Conservation (phyloP, 2,329 filamentous ascomycete species). For the Leptodontidium sp. region DNA sequence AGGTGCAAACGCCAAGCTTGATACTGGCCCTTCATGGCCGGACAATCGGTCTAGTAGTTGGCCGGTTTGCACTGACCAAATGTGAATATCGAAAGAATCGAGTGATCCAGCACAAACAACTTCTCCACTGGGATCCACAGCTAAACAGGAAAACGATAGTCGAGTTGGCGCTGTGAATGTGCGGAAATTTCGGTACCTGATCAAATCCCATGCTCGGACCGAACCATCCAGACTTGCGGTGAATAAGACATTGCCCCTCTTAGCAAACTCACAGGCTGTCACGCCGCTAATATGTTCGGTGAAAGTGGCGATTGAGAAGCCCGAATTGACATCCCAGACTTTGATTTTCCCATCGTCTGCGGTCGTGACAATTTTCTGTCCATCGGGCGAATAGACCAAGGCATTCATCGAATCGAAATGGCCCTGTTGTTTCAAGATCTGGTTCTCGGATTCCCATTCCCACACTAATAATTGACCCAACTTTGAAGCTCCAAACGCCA, state of each 20-base stretch:
- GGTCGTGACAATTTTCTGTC: constrained; percentile 89
- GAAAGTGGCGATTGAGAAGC: constrained; percentile 98
- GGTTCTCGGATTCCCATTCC: constrained; percentile 99
- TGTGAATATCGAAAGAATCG: constrained; percentile 96
- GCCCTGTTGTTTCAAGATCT: constrained; percentile 97
- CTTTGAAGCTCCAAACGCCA: constrained; percentile 95
- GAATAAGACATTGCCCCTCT: constrained; percentile 94
- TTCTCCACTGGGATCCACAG: constrained; percentile 96
- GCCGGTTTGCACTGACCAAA: constrained; percentile 98
- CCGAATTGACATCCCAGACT: constrained; percentile 95
- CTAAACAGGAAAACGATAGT: constrained; percentile 90
- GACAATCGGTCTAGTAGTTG: constrained; percentile 90
- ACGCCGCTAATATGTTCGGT: constrained; percentile 96
- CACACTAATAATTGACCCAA: constrained; percentile 96
- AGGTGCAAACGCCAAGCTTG: constrained; percentile 85
- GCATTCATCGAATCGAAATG: constrained; percentile 97
- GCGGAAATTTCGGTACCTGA: constrained; percentile 94
- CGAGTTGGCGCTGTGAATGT: constrained; percentile 95
- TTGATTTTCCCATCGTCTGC: constrained; percentile 98
- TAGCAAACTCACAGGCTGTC: constrained; percentile 93
- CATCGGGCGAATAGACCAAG: constrained; percentile 91
- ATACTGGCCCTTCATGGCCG: constrained; percentile 94
- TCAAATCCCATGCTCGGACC: constrained; percentile 93
- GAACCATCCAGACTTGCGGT: constrained; percentile 95
- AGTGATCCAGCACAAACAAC: constrained; percentile 94